Evolutionary conservation across 2,329 filamentous ascomycete genomes (phyloP), one percentile per base, ranked within the genome.

Genomic region (Dryadomyces quercivorus): DNA sequence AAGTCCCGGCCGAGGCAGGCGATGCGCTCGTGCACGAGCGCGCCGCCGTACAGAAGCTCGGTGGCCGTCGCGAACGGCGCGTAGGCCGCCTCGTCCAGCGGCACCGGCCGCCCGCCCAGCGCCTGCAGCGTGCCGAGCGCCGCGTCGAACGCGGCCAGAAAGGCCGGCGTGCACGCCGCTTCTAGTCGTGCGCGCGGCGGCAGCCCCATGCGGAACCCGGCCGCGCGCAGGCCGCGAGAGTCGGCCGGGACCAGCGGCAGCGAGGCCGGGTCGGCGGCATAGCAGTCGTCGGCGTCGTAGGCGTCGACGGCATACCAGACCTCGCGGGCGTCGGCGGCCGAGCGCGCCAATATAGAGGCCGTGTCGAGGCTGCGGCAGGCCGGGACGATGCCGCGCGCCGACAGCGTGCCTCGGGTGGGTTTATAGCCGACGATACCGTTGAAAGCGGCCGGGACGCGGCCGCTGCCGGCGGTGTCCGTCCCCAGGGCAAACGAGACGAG

Each of bases 401-500:
- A 74, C 6, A 78, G 65, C 0, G 75, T 74, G 5, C 75, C 75
- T 57, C 72, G 70, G 2, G 75, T 79, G 0, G 76, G 75, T 61
- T 73, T 73, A 60, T 67, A 70, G 6, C 77, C 77, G n/a, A 75
- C 69, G 15, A 80, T 69, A 26, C 74, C 74, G 62, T 80, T 80
- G 62, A 77, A 72, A 0, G 70, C 73, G 5, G 75, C 71, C 2
- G 77, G 77, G 3, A 80, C 74, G 36, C 77, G 67, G 3, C 75
- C 75, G 9, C 72, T 72, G 1, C 78, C 77, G 2, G 76, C 77
- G 5, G 77, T 80, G 59, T 81, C 78, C 1, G 77, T 80, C 7
- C 71, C 78, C 1, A 84, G 65, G 2, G 77, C 72, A 59, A 83
- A 80, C 0, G 75, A 72, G 3, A 78, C 75, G 3, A 81, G 69